Conservation (phyloP, 2,329 filamentous ascomycete species). For the Parastagonospora avenae region DNA sequence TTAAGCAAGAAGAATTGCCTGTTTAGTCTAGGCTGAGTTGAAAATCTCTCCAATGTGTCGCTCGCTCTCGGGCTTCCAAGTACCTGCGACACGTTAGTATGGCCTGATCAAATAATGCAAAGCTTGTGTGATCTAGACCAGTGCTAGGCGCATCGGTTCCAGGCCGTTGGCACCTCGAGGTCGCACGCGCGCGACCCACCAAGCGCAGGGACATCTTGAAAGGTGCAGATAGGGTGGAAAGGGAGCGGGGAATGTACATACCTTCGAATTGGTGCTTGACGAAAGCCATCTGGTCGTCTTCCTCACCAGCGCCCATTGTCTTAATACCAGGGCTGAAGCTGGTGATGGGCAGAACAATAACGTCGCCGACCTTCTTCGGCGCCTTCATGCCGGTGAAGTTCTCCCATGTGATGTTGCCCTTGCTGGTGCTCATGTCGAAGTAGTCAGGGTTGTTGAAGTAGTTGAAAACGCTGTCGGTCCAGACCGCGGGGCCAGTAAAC, state of each 20-base stretch:
- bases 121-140: conserved; percentile 2
- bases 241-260: conserved; percentile 50
- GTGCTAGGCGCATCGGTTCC: conserved; percentile 10
- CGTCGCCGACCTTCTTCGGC: conserved; percentile 88
- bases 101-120: conserved; percentile 7
- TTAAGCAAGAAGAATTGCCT: not conserved
- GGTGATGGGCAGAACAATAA: conserved; percentile 92
- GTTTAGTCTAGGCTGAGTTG: conserved; percentile 20
- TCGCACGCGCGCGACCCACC: conserved; percentile 2
- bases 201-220: conserved; percentile 5
- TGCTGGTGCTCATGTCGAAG: conserved; percentile 77
- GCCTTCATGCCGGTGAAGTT: conserved; percentile 88
- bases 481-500: conserved; percentile 90
- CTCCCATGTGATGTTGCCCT: conserved; percentile 77
- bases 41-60: conserved; percentile 44
- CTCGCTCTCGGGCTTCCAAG: conserved; percentile 43
- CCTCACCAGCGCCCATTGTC: conserved; percentile 88
- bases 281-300: conserved; percentile 94
- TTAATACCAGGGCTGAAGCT: conserved; percentile 94
- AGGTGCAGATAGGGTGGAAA: conserved; percentile 1
- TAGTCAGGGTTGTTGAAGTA: conserved; percentile 92
- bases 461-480: conserved; percentile 90
- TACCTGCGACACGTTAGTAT: conserved; percentile 38
- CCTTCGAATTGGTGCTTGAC: conserved; percentile 97
- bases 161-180: not conserved